Evolutionary conservation across 768 basidiomycete species (phyloP).

Genomic region (Cystobasidium onofrii): DNA sequence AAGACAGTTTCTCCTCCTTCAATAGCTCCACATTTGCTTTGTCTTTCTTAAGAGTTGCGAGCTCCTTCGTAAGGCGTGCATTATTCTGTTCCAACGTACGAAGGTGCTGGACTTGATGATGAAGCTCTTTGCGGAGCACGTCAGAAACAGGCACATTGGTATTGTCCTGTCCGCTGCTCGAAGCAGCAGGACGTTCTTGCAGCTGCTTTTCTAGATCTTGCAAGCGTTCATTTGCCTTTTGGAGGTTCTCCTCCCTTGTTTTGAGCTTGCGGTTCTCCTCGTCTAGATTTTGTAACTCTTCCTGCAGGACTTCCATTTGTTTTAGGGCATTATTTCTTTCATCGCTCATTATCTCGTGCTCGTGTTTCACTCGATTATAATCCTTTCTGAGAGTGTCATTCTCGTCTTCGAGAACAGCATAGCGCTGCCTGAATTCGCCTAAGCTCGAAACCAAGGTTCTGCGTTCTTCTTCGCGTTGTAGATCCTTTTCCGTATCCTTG

Average conservation of each 20-base stretch:
- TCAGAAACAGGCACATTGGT: background rate
- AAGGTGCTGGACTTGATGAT: conserved; percentile 39
- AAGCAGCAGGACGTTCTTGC: background rate
- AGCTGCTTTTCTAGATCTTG: conserved; percentile 6
- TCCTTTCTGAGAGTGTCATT: background rate
- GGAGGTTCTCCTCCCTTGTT: background rate
- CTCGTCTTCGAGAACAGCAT: conserved; percentile 23
- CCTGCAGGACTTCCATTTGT: conserved; percentile 25
- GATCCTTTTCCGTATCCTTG: conserved; percentile 5
- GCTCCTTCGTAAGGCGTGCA: conserved; percentile 36
- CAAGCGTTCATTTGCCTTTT: background rate
- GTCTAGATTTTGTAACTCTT: conserved; percentile 21
- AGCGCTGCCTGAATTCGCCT: conserved; percentile 18
- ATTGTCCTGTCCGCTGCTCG: background rate
- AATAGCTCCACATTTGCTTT: conserved; percentile 38
- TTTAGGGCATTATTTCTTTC: background rate
- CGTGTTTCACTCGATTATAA: background rate
- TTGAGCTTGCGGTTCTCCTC: conserved; percentile 23
- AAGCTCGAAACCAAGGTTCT: background rate
- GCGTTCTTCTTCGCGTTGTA: background rate
- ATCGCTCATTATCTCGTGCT: conserved; percentile 4
- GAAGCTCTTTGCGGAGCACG: conserved; percentile 30
- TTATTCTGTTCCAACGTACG: conserved; percentile 40
- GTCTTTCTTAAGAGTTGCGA: conserved; percentile 38
- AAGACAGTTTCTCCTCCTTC: conserved; percentile 40